Evolutionary conservation across 192 early-diverging fungal species (phyloP).

Genomic region (Ambispora gerdemannii): DNA sequence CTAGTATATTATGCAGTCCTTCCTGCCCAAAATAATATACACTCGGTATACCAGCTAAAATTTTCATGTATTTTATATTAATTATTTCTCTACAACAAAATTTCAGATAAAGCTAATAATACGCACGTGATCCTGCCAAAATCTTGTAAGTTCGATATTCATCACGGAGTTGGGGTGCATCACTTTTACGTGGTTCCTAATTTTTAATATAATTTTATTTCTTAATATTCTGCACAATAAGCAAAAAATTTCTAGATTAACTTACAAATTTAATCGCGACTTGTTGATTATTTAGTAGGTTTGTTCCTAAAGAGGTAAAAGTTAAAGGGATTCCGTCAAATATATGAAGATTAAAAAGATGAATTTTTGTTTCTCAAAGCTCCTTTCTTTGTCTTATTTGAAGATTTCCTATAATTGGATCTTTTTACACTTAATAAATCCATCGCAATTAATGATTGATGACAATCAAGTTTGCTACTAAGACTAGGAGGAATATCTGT

Average conservation of each 20-base stretch:
- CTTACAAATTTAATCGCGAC: conserved; percentile 92
- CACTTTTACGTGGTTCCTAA: conserved; percentile 86
- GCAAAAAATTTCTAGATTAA: conserved; percentile 24
- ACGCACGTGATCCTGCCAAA: conserved; percentile 63
- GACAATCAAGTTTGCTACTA: too few relatives aligned
- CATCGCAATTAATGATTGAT: too few relatives aligned
- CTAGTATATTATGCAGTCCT: conserved; percentile 91
- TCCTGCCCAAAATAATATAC: conserved; percentile 97
- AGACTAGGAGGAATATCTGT: too few relatives aligned
- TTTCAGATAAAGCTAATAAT: too few relatives aligned
- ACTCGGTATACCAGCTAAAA: conserved; percentile 77
- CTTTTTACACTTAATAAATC: too few relatives aligned
- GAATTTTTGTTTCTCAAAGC: neutral
- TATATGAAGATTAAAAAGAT: neutral
- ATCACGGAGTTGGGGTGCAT: conserved; percentile 95
- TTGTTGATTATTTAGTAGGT: conserved; percentile 86
- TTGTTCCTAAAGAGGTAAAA: conserved; percentile 53
- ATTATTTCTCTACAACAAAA: too few relatives aligned
- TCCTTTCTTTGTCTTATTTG: neutral
- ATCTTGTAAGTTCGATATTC: conserved; percentile 97
- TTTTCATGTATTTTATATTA: too few relatives aligned
- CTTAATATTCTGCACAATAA: conserved; percentile 20
- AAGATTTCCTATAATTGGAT: neutral
- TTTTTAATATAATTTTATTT: conserved; percentile 16
- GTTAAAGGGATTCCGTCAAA: neutral